These are phyloP conservation scores for Pyrenophora tritici-repentis DNA, from an alignment of 2,329 filamentous ascomycete genomes.

Conservation along the genomic window DNA sequence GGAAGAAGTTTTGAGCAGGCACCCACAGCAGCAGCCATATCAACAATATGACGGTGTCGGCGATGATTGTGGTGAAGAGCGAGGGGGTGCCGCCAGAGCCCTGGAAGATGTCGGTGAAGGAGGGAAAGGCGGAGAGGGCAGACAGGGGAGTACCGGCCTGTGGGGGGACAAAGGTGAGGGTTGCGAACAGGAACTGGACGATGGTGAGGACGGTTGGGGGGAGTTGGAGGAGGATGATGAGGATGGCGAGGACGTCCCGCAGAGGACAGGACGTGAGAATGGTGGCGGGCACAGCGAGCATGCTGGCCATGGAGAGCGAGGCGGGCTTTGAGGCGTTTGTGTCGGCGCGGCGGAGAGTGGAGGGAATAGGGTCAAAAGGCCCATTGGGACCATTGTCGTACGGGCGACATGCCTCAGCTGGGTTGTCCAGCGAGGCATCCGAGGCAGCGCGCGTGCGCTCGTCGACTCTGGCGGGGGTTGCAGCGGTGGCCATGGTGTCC, in stretches of 20 bases:
- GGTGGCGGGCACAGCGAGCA: constrained; percentile 78
- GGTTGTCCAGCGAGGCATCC: constrained; percentile 51
- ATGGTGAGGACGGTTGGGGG: constrained; percentile 85
- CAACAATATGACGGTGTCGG: constrained; percentile 81
- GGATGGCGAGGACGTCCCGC: constrained; percentile 92
- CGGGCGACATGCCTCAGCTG: constrained; percentile 42
- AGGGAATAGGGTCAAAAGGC: constrained; percentile 45
- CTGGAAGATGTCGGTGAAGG: constrained; percentile 89
- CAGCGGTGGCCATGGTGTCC: constrained; percentile 19
- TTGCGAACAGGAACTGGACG: constrained; percentile 90
- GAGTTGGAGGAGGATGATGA: constrained; percentile 92
- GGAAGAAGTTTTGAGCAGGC: constrained; percentile 82
- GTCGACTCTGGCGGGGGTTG: constrained; percentile 12
- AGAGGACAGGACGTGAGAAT: constrained; percentile 89
- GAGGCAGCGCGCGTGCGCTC: constrained; percentile 50
- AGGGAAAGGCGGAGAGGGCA: constrained; percentile 72
- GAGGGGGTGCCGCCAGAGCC: constrained; percentile 85
- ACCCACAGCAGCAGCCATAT: constrained; percentile 88
- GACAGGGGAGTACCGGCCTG: constrained; percentile 74
- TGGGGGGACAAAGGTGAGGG: constrained; percentile 88
- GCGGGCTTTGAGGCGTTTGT: constrained; percentile 69
- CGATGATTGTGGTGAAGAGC: constrained; percentile 78
- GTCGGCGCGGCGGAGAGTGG: constrained; percentile 64
- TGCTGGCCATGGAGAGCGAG: constrained; percentile 66
- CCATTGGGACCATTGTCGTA: constrained; percentile 33